phyloP scores from a whole-genome alignment of 495 filamentous ascomycete species.

The Chlorociboria aeruginascens region DNA sequence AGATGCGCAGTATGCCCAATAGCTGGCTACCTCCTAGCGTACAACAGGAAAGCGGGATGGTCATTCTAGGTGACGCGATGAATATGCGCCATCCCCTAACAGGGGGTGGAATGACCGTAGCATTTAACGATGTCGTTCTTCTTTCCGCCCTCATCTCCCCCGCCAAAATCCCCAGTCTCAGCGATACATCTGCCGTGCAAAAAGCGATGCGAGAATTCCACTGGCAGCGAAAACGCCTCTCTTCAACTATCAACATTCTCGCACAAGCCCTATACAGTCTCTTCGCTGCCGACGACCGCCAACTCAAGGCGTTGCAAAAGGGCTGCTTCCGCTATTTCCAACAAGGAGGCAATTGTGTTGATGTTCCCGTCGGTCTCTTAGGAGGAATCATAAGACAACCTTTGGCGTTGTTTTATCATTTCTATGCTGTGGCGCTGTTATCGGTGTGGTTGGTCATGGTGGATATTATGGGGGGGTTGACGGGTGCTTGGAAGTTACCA shows the following conservation, averaged over 20 bases:
- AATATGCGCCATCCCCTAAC: conserved; percentile 88
- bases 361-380: conserved; percentile 70
- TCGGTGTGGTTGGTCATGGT: conserved; percentile 68
- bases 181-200: conserved; percentile 48
- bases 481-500: conserved; percentile 47
- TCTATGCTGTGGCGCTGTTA: conserved; percentile 85
- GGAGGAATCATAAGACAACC: conserved; percentile 75
- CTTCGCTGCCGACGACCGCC: conserved; percentile 73
- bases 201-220: conserved; percentile 68
- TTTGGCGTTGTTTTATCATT: conserved; percentile 74
- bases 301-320: conserved; percentile 69
- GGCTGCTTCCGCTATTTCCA: conserved; percentile 94
- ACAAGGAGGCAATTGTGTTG: conserved; percentile 53
- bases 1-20: conserved; percentile 81
- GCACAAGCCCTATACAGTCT: conserved; percentile 83
- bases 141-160: conserved; percentile 56
- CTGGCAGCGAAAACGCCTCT: conserved; percentile 72
- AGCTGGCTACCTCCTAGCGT: conserved; percentile 69
- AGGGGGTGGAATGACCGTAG: conserved; percentile 80
- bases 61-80: conserved; percentile 74
- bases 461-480: conserved; percentile 27
- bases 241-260: conserved; percentile 88
- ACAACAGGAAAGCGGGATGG: conserved; percentile 57
- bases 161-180: conserved; percentile 50
- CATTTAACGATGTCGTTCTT: conserved; percentile 66